Evolutionary conservation across 2,329 filamentous ascomycete species (phyloP), one percentile per base, ranked within the genome.

Genomic region (Akanthomyces lecanii): DNA sequence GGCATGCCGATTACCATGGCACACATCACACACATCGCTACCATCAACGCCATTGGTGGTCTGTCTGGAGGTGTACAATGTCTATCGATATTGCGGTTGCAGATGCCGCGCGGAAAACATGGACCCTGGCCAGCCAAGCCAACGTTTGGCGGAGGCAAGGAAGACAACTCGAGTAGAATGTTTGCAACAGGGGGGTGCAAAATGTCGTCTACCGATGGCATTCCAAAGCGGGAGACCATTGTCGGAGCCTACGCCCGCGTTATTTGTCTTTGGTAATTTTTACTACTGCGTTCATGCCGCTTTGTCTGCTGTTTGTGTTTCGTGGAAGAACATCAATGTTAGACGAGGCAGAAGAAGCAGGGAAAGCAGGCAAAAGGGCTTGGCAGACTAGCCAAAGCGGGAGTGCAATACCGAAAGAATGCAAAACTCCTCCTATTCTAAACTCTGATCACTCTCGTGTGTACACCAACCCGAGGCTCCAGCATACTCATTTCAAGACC

Each of bases 41-140:
- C 81, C 3, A 80, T 79, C 11, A 79, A 85, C 2, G 85, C 85
- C 12, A 77, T 89, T 57, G 81, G 83, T 65, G 76, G 82, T n/a
- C 78, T 88, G 4, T 83, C 85, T 48, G 82, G 84, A 30, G 28
- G 28, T 30, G 28, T 30, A 30, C 1, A 30, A 30, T 30, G 28
- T 81, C 83, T 2, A 78, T 86, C 5, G 84, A 85, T 4, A 76
- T 78, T 5, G 82, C 85, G 44, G 79, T 89, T 63, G 84, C 85
- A 0, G 84, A 82, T 2, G 84, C 82, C 10, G 79, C 89, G 62
- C 89, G 86, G 86, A 84, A 82, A 6, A 82, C 28, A 81, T 66
- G 73, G 81, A 11, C 52, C 79, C 79, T 7, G 65, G 64, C 5
- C 75, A 78, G 42, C 72, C 85, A 3, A 61, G 70, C 54, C 66